Evolutionary conservation across 495 filamentous ascomycete genomes (phyloP).

Genomic region (Elasticomyces elasticus): DNA sequence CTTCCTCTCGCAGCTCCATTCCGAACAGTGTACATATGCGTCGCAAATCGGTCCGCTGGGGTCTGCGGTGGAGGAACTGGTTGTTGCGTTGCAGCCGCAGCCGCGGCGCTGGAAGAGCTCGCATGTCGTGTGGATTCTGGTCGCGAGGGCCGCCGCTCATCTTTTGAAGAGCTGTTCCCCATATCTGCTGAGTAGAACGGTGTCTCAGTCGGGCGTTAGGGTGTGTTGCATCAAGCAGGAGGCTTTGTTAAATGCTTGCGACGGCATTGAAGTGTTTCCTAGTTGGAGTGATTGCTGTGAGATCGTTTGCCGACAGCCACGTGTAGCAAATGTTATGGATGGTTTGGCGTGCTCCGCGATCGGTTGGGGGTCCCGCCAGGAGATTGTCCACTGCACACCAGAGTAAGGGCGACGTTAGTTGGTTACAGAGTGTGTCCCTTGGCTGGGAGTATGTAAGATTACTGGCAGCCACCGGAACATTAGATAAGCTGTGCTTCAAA

Average conservation of each 20-base stretch:
- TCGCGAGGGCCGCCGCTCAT: slow-evolving; percentile 24
- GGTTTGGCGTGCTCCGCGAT: background rate
- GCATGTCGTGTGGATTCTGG: slow-evolving; percentile 17
- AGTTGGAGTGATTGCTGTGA: background rate
- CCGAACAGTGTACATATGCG: slow-evolving; percentile 24
- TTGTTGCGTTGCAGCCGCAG: slow-evolving; percentile 3
- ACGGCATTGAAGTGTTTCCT: background rate
- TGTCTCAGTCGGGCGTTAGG: background rate
- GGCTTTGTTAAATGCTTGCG: slow-evolving; percentile 1
- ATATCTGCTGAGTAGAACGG: slow-evolving; percentile 19
- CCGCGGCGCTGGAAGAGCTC: slow-evolving; percentile 24
- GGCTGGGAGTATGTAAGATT: no score
- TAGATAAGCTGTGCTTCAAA: no score
- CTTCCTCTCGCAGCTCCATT: slow-evolving; percentile 24
- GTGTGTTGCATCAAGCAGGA: background rate
- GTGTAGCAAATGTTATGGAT: background rate
- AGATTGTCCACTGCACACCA: no score
- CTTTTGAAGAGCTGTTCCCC: slow-evolving; percentile 36
- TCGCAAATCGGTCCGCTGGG: slow-evolving; percentile 14
- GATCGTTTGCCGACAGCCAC: background rate
- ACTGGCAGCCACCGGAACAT: no score
- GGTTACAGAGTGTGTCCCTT: no score
- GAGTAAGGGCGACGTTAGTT: no score
- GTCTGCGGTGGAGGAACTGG: slow-evolving; percentile 11
- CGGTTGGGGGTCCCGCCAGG: background rate